phyloP scores from a whole-genome alignment of 2,329 filamentous ascomycete species.

The Trichophaea hybrida region DNA sequence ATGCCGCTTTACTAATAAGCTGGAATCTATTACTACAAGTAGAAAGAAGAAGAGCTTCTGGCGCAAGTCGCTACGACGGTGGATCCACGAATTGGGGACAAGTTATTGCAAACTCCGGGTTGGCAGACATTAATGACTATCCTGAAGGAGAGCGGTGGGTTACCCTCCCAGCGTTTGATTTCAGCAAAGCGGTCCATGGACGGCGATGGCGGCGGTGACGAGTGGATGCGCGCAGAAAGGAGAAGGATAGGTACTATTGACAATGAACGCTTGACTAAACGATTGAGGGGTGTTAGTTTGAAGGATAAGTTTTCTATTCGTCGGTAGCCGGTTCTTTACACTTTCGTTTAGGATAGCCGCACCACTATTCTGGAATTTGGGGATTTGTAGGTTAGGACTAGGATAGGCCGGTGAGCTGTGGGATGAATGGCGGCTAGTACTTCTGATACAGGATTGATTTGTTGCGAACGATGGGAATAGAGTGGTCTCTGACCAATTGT shows the following conservation, averaged over 20 bases:
- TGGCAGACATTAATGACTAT: slow-evolving; percentile 92
- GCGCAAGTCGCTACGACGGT: slow-evolving; percentile 72
- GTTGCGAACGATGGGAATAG: no score
- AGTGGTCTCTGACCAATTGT: no score
- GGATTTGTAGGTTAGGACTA: neutral
- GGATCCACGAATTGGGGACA: slow-evolving; percentile 64
- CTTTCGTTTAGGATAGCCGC: slow-evolving; percentile 1
- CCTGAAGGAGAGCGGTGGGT: slow-evolving; percentile 93
- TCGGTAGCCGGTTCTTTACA: neutral
- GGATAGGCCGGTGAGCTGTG: no score
- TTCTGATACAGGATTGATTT: no score
- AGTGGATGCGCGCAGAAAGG: neutral
- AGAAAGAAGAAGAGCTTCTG: slow-evolving; percentile 82
- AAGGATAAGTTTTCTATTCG: slow-evolving; percentile 12
- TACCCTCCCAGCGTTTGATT: slow-evolving; percentile 55
- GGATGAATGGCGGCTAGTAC: no score
- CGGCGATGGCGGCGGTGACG: slow-evolving; percentile 7
- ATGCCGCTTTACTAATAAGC: neutral
- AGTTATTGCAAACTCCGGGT: slow-evolving; percentile 72
- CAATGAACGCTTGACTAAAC: slow-evolving; percentile 27
- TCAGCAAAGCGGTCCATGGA: slow-evolving; percentile 15
- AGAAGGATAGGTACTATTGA: neutral
- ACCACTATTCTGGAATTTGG: neutral
- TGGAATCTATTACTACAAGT: slow-evolving; percentile 7
- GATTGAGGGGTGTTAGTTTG: slow-evolving; percentile 27